Percentiles rank a stretch among this genome's conserved stretches.
phyloP scores from a whole-genome alignment of 768 basidiomycete genomes.

The Boletales sp. region DNA sequence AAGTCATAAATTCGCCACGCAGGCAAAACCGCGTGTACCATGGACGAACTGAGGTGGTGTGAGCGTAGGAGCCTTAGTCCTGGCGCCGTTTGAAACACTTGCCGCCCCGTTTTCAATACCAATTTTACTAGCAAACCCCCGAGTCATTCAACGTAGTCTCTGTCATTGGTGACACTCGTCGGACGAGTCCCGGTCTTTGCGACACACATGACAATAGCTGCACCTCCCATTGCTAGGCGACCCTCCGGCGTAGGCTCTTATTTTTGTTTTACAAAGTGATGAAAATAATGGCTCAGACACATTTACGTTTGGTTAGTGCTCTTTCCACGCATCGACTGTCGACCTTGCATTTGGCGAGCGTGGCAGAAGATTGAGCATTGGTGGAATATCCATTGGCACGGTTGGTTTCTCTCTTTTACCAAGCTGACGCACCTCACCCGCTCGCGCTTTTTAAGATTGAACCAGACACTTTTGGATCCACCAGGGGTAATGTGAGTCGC shows the following conservation, averaged over 20 bases:
- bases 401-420: neutral
- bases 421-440: neutral
- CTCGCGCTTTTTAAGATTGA: conserved; percentile 1
- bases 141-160: neutral
- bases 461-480: neutral
- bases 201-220: conserved; percentile 1
- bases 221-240: neutral
- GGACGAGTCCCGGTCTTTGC: neutral
- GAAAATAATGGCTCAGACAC: conserved; percentile 3
- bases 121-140: neutral
- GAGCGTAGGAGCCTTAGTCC: too few relatives aligned
- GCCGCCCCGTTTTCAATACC: neutral
- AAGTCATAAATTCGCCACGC: conserved; percentile 15
- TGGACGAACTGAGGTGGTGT: too few relatives aligned
- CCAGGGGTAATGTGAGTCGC: conserved; percentile 8
- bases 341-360: neutral
- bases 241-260: conserved; percentile 10
- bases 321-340: neutral
- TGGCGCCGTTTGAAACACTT: neutral
- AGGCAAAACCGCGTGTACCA: neutral
- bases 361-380: neutral
- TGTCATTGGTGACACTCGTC: too few relatives aligned
- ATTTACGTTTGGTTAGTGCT: conserved; percentile 1
- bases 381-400: conserved; percentile 4
- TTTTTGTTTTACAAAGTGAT: neutral